Percentiles rank a stretch among this genome's conserved stretches.
Evolutionary conservation across 2,329 filamentous ascomycete genomes (phyloP).

Genomic region (Xylaria hypoxylon): DNA sequence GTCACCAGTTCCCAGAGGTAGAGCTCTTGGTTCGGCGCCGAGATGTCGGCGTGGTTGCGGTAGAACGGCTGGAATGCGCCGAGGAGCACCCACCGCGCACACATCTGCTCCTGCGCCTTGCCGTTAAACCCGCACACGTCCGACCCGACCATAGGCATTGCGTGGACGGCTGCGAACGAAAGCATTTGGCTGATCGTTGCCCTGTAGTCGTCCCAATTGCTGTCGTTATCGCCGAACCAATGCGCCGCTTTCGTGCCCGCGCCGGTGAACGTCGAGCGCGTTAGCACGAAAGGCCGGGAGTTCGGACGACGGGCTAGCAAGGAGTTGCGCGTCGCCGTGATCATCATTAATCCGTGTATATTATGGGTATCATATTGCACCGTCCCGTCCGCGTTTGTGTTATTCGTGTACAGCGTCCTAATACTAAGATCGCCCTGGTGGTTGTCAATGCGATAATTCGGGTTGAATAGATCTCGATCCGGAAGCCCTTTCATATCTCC

Average conservation of each 20-base stretch:
- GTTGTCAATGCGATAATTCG: constrained; percentile 69
- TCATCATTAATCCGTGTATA: constrained; percentile 74
- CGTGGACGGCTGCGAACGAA: constrained; percentile 63
- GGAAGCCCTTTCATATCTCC: constrained; percentile 64
- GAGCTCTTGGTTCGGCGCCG: constrained; percentile 62
- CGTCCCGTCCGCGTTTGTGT: constrained; percentile 69
- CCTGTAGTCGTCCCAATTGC: constrained; percentile 62
- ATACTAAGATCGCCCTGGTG: constrained; percentile 55
- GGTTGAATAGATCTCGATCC: constrained; percentile 68
- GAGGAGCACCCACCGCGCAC: constrained; percentile 74
- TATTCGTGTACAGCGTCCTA: constrained; percentile 67
- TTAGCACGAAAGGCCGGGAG: constrained; percentile 71
- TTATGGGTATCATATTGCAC: constrained; percentile 76
- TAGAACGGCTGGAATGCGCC: constrained; percentile 78
- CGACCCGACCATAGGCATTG: constrained; percentile 65
- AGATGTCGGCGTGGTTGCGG: constrained; percentile 72
- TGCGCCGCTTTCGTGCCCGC: constrained; percentile 67
- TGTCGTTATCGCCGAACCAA: constrained; percentile 59
- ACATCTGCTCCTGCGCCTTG: constrained; percentile 71
- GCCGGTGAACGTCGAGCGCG: constrained; percentile 73
- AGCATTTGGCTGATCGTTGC: constrained; percentile 61
- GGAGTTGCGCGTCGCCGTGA: constrained; percentile 63
- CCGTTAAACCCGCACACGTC: constrained; percentile 75
- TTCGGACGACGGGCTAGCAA: constrained; percentile 68
- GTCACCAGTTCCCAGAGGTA: constrained; percentile 76